Conservation (phyloP, 805 yeast genomes). For the Tetrapisispora arboricola region DNA sequence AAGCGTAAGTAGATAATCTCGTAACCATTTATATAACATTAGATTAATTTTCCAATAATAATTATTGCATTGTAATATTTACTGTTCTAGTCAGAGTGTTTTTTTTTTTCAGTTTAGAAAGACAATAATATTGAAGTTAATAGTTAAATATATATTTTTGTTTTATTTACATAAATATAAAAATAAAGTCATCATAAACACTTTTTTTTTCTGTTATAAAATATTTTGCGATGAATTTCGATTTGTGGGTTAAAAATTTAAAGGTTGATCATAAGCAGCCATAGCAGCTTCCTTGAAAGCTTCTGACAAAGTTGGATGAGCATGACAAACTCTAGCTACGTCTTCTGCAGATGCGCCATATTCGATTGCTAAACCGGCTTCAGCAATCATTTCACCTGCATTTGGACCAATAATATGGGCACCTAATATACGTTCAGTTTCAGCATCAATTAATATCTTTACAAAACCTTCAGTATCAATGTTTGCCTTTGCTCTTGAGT, state of each 20-base stretch:
- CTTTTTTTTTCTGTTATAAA: neutral
- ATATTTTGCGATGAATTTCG: too few species aligned
- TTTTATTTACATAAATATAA: neutral
- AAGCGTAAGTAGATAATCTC: constrained; percentile 17
- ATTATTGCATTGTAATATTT: constrained; percentile 1
- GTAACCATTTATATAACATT: too few species aligned
- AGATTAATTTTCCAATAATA: neutral
- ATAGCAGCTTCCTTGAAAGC: constrained; percentile 97
- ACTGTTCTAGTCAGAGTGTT: too few species aligned
- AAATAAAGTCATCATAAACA: neutral
- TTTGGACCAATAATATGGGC: constrained; percentile 95
- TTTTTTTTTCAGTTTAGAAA: too few species aligned
- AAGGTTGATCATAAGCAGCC: constrained; percentile 84
- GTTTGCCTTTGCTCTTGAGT: constrained; percentile 99
- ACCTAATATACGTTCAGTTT: constrained; percentile 93
- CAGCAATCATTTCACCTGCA: constrained; percentile 99
- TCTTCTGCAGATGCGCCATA: constrained; percentile 99
- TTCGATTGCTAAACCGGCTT: constrained; percentile 94
- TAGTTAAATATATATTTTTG: neutral
- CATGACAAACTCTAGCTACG: constrained; percentile 94
- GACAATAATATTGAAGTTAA: neutral
- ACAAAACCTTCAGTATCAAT: constrained; percentile 95
- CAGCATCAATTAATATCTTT: constrained; percentile 90
- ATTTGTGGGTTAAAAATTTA: constrained; percentile 60
- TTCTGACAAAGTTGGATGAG: constrained; percentile 97